Evolutionary conservation across 805 yeast genomes (phyloP).

Genomic region (Kazachstania kunashirensis): DNA sequence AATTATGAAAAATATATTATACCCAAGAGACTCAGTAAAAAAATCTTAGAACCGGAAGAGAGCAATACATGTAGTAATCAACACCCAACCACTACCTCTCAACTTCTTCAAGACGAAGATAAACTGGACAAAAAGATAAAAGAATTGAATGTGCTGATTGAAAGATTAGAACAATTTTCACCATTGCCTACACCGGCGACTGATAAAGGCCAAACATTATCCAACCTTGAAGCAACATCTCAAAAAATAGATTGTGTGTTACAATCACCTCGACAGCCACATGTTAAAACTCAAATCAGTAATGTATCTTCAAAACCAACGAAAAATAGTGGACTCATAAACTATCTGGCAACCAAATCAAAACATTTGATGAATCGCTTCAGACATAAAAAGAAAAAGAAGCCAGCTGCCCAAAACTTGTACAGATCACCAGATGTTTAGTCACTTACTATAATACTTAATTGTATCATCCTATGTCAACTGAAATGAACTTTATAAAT

Average conservation of each 20-base stretch:
- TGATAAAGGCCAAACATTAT: not conserved
- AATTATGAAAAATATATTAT: too few species aligned
- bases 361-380: conserved; percentile 4
- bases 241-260: too few species aligned
- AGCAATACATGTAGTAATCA: too few species aligned
- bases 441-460: too few species aligned
- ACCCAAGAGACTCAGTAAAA: too few species aligned
- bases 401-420: conserved; percentile 3
- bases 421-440: conserved; percentile 10
- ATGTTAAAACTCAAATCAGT: too few species aligned
- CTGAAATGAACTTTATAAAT: too few species aligned
- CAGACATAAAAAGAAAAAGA: conserved; percentile 8
- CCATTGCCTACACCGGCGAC: conserved; percentile 4
- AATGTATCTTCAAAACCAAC: not conserved
- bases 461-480: too few species aligned
- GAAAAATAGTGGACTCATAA: not conserved
- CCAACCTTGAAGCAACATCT: too few species aligned
- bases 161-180: conserved; percentile 5
- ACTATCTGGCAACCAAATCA: not conserved
- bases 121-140: conserved; percentile 7
- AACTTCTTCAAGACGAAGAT: conserved; percentile 3
- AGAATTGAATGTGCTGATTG: conserved; percentile 7
- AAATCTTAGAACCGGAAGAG: too few species aligned
- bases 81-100: too few species aligned
- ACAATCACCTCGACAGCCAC: too few species aligned